Evolutionary conservation across 2,329 filamentous ascomycete genomes (phyloP).

Genomic region (Neobulgaria alba): DNA sequence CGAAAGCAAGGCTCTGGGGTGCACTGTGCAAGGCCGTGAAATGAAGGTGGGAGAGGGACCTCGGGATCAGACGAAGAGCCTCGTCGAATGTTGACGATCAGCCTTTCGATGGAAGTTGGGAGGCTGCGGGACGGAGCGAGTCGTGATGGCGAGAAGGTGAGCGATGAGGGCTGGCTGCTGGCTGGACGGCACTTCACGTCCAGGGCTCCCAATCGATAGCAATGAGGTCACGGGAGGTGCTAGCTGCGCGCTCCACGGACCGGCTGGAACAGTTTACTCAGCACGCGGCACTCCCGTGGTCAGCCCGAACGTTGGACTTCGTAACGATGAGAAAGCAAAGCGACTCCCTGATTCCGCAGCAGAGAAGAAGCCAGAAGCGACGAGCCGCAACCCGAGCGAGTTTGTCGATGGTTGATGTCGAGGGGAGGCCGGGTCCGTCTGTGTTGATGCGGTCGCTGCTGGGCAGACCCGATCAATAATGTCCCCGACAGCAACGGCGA

Average conservation of each 20-base stretch:
- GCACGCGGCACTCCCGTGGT: neutral
- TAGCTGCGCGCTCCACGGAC: neutral
- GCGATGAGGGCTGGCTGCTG: neutral
- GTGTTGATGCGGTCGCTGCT: too few relatives aligned
- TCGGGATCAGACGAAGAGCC: neutral
- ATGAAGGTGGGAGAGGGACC: neutral
- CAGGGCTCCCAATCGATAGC: too few relatives aligned
- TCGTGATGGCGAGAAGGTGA: neutral
- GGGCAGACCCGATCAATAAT: neutral
- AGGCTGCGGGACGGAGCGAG: neutral
- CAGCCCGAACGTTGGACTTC: neutral
- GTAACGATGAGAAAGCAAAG: neutral
- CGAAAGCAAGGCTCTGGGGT: neutral
- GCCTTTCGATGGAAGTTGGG: neutral
- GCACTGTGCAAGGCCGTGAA: neutral
- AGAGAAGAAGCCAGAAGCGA: neutral
- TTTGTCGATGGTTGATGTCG: neutral
- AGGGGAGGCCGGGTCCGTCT: neutral
- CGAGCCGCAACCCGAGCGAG: too few relatives aligned
- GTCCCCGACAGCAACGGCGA: neutral
- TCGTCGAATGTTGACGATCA: neutral
- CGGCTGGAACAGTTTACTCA: neutral
- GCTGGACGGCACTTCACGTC: too few relatives aligned
- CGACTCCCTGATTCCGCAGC: neutral
- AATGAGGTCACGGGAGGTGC: neutral